These are phyloP conservation scores for Gaeumannomyces tritici DNA, from an alignment of 2,329 filamentous ascomycete species.

Conservation along the genomic window DNA sequence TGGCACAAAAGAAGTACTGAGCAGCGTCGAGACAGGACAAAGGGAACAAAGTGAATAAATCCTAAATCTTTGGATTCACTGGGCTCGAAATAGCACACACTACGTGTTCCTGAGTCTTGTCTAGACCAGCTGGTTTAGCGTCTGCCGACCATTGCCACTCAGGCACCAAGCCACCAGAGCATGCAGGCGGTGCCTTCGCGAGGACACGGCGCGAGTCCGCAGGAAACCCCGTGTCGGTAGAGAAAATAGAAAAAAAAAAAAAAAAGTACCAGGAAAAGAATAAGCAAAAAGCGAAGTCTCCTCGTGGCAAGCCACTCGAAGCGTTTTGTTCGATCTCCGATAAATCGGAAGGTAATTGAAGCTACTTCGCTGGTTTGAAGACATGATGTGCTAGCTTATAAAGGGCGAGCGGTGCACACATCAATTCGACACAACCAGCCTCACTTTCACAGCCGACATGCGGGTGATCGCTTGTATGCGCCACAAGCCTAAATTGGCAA, in stretches of 20 bases:
- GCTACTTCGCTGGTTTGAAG: neutral
- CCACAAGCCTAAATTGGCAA: too few relatives aligned
- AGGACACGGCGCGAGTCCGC: neutral
- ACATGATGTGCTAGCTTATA: neutral
- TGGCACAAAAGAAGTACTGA: neutral
- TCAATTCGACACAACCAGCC: too few relatives aligned
- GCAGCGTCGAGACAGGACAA: neutral
- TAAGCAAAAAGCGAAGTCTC: neutral
- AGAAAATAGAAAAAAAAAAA: too few relatives aligned
- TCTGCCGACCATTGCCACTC: neutral
- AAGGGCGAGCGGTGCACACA: neutral
- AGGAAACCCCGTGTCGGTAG: neutral
- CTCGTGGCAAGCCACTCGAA: neutral
- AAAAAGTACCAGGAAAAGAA: neutral
- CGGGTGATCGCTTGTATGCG: neutral
- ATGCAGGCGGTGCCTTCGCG: neutral
- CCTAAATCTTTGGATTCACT: too few relatives aligned
- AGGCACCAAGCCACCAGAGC: neutral
- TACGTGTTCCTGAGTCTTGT: neutral
- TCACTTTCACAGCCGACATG: neutral
- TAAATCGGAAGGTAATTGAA: neutral
- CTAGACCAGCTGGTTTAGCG: neutral
- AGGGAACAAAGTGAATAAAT: neutral
- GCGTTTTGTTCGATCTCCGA: neutral
- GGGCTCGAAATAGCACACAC: neutral